These are phyloP conservation scores for Chlorella ohadii DNA, from an alignment of 139 green algal species.

Conservation along the genomic window DNA sequence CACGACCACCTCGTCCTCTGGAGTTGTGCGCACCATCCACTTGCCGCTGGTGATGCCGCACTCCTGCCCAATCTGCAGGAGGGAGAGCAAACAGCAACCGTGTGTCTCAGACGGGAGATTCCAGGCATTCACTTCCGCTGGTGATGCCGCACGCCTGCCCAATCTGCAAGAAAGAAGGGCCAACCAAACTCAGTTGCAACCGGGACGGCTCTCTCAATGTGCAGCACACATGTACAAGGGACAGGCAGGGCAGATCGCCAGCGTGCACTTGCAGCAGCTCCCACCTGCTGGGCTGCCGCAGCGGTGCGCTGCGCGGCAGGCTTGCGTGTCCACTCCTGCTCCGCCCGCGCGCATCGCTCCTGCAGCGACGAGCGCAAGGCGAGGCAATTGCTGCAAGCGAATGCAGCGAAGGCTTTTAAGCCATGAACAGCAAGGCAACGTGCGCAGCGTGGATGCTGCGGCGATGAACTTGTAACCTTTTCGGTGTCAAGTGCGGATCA, in stretches of 20 bases:
- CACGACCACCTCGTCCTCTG: not conserved
- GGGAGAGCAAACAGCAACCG: not conserved
- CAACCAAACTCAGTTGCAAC: no score
- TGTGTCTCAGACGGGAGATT: no score
- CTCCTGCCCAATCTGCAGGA: not conserved
- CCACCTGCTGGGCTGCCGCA: not conserved
- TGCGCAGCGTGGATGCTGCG: no score
- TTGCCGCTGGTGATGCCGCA: not conserved
- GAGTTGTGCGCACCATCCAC: not conserved
- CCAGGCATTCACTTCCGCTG: not conserved
- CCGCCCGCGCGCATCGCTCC: not conserved
- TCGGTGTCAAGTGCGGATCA: no score
- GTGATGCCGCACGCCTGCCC: not conserved
- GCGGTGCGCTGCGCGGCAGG: not conserved
- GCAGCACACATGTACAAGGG: no score
- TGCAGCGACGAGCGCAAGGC: no score
- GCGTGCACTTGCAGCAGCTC: not conserved
- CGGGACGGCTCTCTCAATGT: no score
- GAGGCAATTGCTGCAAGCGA: no score
- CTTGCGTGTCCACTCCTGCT: not conserved
- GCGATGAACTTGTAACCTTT: no score
- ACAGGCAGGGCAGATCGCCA: no score
- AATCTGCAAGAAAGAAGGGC: not conserved
- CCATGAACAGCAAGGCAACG: no score
- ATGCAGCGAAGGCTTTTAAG: no score